Evolutionary conservation across 352 stramenopile species (phyloP).

Genomic region (Phytophthora gonapodyides): DNA sequence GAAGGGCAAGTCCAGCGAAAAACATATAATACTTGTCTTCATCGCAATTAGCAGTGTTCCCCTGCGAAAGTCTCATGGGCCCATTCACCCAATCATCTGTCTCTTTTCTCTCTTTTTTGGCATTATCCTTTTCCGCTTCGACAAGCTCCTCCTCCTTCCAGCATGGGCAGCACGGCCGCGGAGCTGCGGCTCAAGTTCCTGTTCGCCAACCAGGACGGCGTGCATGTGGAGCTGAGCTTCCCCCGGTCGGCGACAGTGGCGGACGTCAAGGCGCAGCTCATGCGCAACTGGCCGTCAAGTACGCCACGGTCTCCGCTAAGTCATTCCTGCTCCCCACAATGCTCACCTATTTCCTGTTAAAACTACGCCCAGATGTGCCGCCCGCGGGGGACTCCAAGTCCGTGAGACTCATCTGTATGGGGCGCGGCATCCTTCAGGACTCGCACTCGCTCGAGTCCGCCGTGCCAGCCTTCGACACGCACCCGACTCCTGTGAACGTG

Average conservation of each 20-base stretch:
- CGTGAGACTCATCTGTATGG: slow-evolving; percentile 95
- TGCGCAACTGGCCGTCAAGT: slow-evolving; percentile 72
- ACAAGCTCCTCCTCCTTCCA: neutral
- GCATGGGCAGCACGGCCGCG: slow-evolving; percentile 42
- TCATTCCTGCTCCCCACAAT: neutral
- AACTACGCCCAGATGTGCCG: slow-evolving; percentile 40
- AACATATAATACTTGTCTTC: no score
- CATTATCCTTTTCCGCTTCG: slow-evolving; percentile 10
- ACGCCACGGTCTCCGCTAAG: slow-evolving; percentile 9
- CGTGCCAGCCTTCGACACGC: slow-evolving; percentile 92
- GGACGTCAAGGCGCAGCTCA: slow-evolving; percentile 69
- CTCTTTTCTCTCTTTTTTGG: neutral
- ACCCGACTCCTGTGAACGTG: slow-evolving; percentile 96
- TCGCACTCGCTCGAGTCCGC: slow-evolving; percentile 80
- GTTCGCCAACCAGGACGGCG: slow-evolving; percentile 84
- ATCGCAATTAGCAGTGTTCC: neutral
- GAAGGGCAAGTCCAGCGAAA: no score
- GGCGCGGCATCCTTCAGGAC: slow-evolving; percentile 92
- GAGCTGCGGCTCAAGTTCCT: slow-evolving; percentile 83
- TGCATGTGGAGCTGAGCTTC: slow-evolving; percentile 68
- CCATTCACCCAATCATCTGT: slow-evolving; percentile 19
- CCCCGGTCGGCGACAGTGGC: slow-evolving; percentile 48
- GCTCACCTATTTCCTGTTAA: slow-evolving; percentile 3
- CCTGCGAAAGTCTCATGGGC: neutral
- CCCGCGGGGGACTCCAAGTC: slow-evolving; percentile 57